phyloP scores from a whole-genome alignment of 768 basidiomycete species.

The Leccinellum rugosiceps region DNA sequence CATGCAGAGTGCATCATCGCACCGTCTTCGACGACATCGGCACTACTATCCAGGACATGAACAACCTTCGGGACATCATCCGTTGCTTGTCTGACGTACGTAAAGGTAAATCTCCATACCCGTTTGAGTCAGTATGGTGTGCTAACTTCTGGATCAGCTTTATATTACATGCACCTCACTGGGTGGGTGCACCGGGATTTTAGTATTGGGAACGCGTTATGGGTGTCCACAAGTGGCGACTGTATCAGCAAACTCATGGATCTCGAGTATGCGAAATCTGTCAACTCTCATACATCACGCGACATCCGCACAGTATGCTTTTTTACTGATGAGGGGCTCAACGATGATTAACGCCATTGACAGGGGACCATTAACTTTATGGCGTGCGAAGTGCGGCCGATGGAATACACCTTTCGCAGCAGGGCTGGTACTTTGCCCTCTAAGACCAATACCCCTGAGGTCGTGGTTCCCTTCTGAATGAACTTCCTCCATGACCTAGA shows the following conservation, averaged over 20 bases:
- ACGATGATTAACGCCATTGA: neutral
- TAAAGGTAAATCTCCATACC: neutral
- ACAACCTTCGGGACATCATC: neutral
- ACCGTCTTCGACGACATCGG: neutral
- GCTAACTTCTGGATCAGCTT: neutral
- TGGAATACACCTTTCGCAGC: neutral
- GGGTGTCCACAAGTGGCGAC: neutral
- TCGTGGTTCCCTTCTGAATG: neutral
- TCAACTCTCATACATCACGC: neutral
- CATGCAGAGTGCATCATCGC: neutral
- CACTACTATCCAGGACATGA: neutral
- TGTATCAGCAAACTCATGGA: neutral
- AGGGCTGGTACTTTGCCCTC: too few species aligned
- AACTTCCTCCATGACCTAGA: neutral
- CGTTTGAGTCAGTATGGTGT: neutral
- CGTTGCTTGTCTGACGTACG: neutral
- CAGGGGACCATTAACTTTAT: neutral
- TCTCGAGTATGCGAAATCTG: neutral
- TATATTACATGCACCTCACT: neutral
- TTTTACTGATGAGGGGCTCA: neutral
- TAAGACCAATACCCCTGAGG: neutral
- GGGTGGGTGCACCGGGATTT: neutral
- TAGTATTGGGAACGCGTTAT: neutral
- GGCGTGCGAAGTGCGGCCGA: neutral
- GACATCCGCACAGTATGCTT: neutral